These are phyloP conservation scores for Tritrichomonas foetus DNA, from an alignment of 208 protist genomes.

Conservation along the genomic window DNA sequence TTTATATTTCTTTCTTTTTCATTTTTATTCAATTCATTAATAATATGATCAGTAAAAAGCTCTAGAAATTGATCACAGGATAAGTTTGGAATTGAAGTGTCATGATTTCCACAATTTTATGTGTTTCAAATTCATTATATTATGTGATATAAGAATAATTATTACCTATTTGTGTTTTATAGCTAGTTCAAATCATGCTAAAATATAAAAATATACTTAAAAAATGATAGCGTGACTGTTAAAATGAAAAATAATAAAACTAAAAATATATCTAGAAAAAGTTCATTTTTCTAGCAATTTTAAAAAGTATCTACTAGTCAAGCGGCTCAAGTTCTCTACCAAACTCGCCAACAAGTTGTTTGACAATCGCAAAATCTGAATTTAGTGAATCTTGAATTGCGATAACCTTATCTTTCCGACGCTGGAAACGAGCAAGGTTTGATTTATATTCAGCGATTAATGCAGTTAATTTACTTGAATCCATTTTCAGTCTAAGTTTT, in stretches of 20 bases:
- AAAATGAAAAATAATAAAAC: background rate
- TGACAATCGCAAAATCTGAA: background rate
- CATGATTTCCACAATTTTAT: background rate
- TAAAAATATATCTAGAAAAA: background rate
- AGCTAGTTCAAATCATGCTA: background rate
- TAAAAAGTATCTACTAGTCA: too few relatives aligned
- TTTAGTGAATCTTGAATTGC: background rate
- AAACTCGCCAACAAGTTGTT: background rate
- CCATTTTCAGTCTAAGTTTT: background rate
- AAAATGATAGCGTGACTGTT: background rate
- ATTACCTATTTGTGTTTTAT: background rate
- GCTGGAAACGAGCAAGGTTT: background rate
- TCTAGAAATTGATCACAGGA: too few relatives aligned
- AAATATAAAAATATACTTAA: background rate
- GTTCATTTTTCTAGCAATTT: too few relatives aligned
- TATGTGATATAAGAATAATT: background rate
- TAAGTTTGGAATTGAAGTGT: too few relatives aligned
- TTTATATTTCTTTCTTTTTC: too few relatives aligned
- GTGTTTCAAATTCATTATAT: background rate
- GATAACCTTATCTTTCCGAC: background rate
- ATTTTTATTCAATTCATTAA: too few relatives aligned
- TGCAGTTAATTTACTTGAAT: background rate
- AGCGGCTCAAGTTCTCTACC: constrained; percentile 5
- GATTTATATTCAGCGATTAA: background rate
- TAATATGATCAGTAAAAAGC: too few relatives aligned